phyloP scores from a whole-genome alignment of 2,329 filamentous ascomycete species.

The Pestalotiopsis sp. region DNA sequence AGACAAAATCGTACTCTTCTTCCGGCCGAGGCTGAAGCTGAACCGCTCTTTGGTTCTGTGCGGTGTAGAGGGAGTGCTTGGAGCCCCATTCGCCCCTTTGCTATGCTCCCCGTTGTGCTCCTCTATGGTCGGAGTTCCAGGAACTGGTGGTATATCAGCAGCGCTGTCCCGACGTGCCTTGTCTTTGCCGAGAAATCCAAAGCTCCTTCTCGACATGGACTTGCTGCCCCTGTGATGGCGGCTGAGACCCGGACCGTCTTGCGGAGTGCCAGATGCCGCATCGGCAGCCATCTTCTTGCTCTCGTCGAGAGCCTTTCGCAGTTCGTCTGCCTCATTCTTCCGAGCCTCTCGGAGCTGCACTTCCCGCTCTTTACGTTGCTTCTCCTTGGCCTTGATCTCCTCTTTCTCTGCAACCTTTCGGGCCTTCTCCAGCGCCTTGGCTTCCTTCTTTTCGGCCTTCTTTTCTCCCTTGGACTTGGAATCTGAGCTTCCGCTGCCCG shows the following conservation, averaged over 20 bases:
- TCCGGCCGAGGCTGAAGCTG: slow-evolving; percentile 67
- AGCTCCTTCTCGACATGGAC: slow-evolving; percentile 77
- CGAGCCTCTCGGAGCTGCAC: slow-evolving; percentile 38
- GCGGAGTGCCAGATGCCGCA: slow-evolving; percentile 40
- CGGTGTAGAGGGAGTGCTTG: slow-evolving; percentile 20
- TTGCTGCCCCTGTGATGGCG: slow-evolving; percentile 74
- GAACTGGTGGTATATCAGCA: slow-evolving; percentile 26
- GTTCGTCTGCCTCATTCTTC: slow-evolving; percentile 54
- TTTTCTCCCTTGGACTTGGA: slow-evolving; percentile 62
- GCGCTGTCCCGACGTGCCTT: slow-evolving; percentile 40
- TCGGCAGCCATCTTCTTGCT: slow-evolving; percentile 55
- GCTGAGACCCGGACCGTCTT: slow-evolving; percentile 53
- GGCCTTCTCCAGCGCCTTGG: slow-evolving; percentile 55
- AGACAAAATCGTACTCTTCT: slow-evolving; percentile 64
- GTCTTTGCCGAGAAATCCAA: slow-evolving; percentile 66
- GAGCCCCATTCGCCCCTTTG: slow-evolving; percentile 9
- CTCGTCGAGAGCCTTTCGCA: slow-evolving; percentile 61
- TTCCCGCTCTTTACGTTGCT: slow-evolving; percentile 40
- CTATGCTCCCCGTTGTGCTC: slow-evolving; percentile 32
- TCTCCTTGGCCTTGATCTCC: slow-evolving; percentile 46
- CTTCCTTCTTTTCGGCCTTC: slow-evolving; percentile 71
- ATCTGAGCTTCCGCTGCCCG: slow-evolving; percentile 23
- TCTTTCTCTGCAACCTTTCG: slow-evolving; percentile 49
- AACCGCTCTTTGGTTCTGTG: slow-evolving; percentile 61
- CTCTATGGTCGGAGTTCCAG: slow-evolving; percentile 22